Conservation (phyloP, 441 rosid species). For the Adansonia gregorii region DNA sequence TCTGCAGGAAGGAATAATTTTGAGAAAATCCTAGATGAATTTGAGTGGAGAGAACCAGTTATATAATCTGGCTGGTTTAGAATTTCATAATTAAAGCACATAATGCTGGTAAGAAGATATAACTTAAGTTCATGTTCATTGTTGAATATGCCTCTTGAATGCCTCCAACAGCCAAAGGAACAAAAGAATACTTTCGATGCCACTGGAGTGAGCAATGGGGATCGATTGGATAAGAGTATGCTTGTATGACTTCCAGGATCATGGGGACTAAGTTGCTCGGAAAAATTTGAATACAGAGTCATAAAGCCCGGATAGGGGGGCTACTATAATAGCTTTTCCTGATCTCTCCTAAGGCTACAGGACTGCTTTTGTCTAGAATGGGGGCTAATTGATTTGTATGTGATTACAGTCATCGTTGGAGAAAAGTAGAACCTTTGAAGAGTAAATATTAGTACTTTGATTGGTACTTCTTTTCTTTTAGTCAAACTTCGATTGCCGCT, state of each 20-base stretch:
- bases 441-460: neutral
- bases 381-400: neutral
- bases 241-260: no score
- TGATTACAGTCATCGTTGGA: neutral
- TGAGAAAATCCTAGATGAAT: neutral
- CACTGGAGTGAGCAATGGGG: no score
- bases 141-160: no score
- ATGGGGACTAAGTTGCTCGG: no score
- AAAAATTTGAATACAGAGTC: no score
- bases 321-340: no score
- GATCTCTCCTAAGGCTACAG: no score
- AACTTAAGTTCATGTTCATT: neutral
- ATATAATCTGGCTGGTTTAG: constrained; percentile 3
- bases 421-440: neutral
- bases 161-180: no score
- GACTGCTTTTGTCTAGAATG: no score
- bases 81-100: neutral
- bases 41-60: neutral
- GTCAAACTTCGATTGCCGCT: neutral
- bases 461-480: neutral
- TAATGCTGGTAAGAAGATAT: neutral
- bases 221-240: no score
- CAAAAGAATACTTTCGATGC: no score
- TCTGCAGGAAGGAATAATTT: neutral
- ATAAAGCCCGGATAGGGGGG: no score